These are phyloP conservation scores for Phytophthora rubi DNA, from an alignment of 352 stramenopile genomes.

Conservation along the genomic window DNA sequence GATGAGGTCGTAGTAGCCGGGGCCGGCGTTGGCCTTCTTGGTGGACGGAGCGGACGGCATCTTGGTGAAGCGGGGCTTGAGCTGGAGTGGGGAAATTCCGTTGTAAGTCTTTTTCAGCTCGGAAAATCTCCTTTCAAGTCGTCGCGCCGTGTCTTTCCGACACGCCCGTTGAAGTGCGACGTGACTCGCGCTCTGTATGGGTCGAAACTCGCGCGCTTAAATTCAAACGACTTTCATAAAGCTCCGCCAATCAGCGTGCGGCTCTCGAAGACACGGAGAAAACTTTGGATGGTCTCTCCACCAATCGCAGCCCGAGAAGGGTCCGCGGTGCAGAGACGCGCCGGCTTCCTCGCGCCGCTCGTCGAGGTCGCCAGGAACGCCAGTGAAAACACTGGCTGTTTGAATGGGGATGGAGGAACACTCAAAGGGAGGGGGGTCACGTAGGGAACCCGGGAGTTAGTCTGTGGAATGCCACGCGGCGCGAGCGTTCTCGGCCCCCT, in stretches of 20 bases:
- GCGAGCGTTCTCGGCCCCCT: conserved; percentile 17
- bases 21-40: conserved; percentile 71
- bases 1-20: conserved; percentile 93
- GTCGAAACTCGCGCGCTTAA: conserved; percentile 19
- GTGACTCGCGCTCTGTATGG: conserved; percentile 34
- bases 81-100: conserved; percentile 45
- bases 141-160: conserved; percentile 25
- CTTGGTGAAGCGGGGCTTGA: conserved; percentile 27
- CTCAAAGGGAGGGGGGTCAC: conserved; percentile 52
- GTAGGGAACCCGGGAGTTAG: conserved; percentile 27
- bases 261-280: conserved; percentile 43
- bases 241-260: conserved; percentile 50
- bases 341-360: conserved; percentile 20
- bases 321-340: conserved; percentile 8
- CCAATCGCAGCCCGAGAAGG: conserved; percentile 25
- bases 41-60: conserved; percentile 57
- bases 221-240: conserved; percentile 32
- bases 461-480: conserved; percentile 38
- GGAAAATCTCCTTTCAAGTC: conserved; percentile 10
- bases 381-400: conserved; percentile 33
- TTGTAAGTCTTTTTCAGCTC: conserved; percentile 36
- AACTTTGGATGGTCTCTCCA: conserved; percentile 15
- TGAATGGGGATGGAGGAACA: conserved; percentile 32
- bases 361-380: conserved; percentile 18
- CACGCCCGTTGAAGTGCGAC: conserved; percentile 29